Conservation (phyloP, 1,139 yeast species). For the Sugiyamaella xylanicola region DNA sequence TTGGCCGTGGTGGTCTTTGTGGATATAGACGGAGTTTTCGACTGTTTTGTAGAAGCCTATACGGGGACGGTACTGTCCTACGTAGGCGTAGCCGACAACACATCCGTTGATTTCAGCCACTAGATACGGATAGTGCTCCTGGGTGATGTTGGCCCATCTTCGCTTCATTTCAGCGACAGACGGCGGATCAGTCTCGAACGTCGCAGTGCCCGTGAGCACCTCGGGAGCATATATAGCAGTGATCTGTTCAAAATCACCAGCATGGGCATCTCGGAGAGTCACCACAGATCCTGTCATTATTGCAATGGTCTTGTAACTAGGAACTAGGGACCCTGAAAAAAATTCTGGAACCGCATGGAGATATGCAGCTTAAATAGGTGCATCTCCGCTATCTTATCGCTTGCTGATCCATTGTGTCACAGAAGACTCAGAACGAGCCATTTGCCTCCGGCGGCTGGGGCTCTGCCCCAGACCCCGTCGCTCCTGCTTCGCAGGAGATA, state of each 20-base stretch:
- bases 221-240: conserved; percentile 14
- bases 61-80: conserved; percentile 13
- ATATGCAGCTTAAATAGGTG: no score
- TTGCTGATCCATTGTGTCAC: no score
- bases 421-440: no score
- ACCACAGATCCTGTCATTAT: no score
- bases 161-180: conserved; percentile 14
- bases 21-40: conserved; percentile 19
- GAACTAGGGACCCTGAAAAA: no score
- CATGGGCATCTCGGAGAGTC: conserved; percentile 8
- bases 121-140: conserved; percentile 10
- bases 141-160: conserved; percentile 12
- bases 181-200: conserved; percentile 19
- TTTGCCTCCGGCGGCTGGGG: conserved; percentile 2
- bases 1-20: conserved; percentile 6
- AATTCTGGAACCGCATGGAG: no score
- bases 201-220: conserved; percentile 15
- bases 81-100: conserved; percentile 22
- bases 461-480: not conserved
- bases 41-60: conserved; percentile 17
- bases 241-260: conserved; percentile 7
- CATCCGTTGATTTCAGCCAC: conserved; percentile 16
- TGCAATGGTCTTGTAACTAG: no score
- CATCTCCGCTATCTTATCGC: no score
- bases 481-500: not conserved